Evolutionary conservation across 2,329 filamentous ascomycete species (phyloP).

Genomic region (Epichloe sibirici): DNA sequence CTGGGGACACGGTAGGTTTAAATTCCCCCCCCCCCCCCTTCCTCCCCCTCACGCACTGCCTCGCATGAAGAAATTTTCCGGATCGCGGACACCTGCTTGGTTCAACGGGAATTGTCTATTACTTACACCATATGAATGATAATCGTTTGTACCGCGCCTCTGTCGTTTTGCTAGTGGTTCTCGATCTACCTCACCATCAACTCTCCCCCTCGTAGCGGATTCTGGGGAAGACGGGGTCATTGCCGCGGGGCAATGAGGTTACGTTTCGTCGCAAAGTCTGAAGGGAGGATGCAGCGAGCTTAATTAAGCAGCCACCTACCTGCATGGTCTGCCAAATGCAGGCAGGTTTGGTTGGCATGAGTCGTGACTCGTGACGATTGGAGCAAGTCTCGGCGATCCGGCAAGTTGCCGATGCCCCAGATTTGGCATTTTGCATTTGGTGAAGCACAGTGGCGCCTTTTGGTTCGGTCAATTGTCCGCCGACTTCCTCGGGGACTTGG

Average conservation of each 20-base stretch:
- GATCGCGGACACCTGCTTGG: no score
- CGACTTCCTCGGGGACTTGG: no score
- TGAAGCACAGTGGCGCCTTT: neutral
- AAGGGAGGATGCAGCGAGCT: neutral
- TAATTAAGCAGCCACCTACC: neutral
- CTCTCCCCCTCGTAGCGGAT: constrained; percentile 1
- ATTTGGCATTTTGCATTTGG: neutral
- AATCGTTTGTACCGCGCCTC: neutral
- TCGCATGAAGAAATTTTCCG: no score
- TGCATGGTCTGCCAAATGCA: neutral
- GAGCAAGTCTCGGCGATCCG: neutral
- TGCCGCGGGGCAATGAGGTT: neutral
- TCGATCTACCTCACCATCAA: neutral
- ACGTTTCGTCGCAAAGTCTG: neutral
- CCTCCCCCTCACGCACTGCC: neutral
- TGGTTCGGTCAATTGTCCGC: neutral
- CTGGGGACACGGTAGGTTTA: neutral
- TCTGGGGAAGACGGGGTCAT: constrained; percentile 4
- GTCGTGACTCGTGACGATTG: neutral
- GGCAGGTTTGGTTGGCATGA: neutral
- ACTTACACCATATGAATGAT: constrained; percentile 1
- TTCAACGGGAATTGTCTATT: neutral
- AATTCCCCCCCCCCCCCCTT: neutral
- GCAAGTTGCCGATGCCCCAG: neutral
- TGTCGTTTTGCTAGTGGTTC: constrained; percentile 6